These are phyloP conservation scores for Termitomyces eurrhizus DNA, from an alignment of 768 basidiomycete genomes.

Conservation along the genomic window DNA sequence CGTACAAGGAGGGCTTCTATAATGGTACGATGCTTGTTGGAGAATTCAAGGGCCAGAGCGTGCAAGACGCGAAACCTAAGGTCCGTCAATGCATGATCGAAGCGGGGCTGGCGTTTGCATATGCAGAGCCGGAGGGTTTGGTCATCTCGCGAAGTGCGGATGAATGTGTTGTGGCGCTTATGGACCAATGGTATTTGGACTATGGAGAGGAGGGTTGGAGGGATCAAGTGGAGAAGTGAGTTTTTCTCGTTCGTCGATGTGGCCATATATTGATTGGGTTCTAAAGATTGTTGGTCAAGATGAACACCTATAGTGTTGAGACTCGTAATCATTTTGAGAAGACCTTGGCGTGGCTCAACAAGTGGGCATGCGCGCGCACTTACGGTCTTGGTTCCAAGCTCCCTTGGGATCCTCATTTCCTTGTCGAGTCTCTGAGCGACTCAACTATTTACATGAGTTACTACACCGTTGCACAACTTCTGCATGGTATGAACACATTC, in stretches of 20 bases:
- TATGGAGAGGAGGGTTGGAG: slow-evolving; percentile 94
- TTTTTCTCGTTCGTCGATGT: slow-evolving; percentile 13
- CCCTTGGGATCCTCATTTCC: slow-evolving; percentile 95
- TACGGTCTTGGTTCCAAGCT: slow-evolving; percentile 94
- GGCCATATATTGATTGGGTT: slow-evolving; percentile 8
- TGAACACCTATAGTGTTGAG: slow-evolving; percentile 91
- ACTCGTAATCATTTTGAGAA: slow-evolving; percentile 91
- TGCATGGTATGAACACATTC: slow-evolving; percentile 66
- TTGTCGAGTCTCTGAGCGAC: slow-evolving; percentile 95
- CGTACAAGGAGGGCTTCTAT: slow-evolving; percentile 98
- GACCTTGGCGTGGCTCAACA: slow-evolving; percentile 90
- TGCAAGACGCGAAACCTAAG: slow-evolving; percentile 89
- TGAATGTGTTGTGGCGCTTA: slow-evolving; percentile 95
- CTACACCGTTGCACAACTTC: slow-evolving; percentile 88
- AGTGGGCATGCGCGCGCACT: slow-evolving; percentile 99
- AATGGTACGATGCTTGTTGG: slow-evolving; percentile 88
- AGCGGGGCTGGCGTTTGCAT: slow-evolving; percentile 74
- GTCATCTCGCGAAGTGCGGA: slow-evolving; percentile 74
- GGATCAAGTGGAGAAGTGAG: slow-evolving; percentile 76
- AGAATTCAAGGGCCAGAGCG: slow-evolving; percentile 83
- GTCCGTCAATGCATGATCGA: slow-evolving; percentile 84
- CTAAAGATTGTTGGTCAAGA: slow-evolving; percentile 66
- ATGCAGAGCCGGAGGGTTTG: slow-evolving; percentile 88
- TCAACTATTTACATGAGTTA: slow-evolving; percentile 99
- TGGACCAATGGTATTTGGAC: slow-evolving; percentile 99